phyloP scores from a whole-genome alignment of 768 basidiomycete genomes.

The Xerocomus potaroensis region DNA sequence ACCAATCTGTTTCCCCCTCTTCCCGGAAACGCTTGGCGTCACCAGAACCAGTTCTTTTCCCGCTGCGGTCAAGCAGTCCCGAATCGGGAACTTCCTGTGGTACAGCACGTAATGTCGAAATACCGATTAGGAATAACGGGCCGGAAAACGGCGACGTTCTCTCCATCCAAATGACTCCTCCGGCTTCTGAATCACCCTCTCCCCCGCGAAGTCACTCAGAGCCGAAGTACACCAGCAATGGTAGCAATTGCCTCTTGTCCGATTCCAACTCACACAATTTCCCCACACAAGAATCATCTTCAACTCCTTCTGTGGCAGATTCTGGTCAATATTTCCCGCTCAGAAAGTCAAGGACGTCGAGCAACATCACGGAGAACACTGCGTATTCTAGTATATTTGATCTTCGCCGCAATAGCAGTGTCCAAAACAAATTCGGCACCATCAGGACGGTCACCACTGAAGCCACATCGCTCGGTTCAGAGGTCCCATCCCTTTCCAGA shows the following conservation, averaged over 20 bases:
- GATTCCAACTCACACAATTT: slow-evolving; percentile 27
- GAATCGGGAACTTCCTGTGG: slow-evolving; percentile 38
- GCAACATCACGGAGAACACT: slow-evolving; percentile 51
- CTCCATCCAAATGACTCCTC: slow-evolving; percentile 29
- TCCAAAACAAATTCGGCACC: slow-evolving; percentile 66
- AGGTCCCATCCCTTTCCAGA: slow-evolving; percentile 58
- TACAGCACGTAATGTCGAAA: slow-evolving; percentile 29
- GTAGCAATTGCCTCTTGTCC: slow-evolving; percentile 7
- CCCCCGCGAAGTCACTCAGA: slow-evolving; percentile 43
- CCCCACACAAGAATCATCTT: slow-evolving; percentile 32
- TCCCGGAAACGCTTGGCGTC: slow-evolving; percentile 48
- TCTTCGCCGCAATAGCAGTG: slow-evolving; percentile 38
- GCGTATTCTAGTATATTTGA: slow-evolving; percentile 65
- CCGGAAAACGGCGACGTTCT: slow-evolving; percentile 38
- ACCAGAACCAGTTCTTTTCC: slow-evolving; percentile 43
- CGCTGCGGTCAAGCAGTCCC: slow-evolving; percentile 54
- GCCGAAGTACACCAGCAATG: slow-evolving; percentile 13
- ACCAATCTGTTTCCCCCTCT: slow-evolving; percentile 37
- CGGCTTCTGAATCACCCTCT: slow-evolving; percentile 51
- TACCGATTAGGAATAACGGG: slow-evolving; percentile 12
- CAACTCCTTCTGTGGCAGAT: slow-evolving; percentile 31
- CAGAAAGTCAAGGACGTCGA: slow-evolving; percentile 63
- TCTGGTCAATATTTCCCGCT: slow-evolving; percentile 34
- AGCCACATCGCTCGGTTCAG: slow-evolving; percentile 58
- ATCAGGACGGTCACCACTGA: slow-evolving; percentile 82